phyloP scores from a whole-genome alignment of 176 grass and related monocot genomes.

The Oryza meyeriana region DNA sequence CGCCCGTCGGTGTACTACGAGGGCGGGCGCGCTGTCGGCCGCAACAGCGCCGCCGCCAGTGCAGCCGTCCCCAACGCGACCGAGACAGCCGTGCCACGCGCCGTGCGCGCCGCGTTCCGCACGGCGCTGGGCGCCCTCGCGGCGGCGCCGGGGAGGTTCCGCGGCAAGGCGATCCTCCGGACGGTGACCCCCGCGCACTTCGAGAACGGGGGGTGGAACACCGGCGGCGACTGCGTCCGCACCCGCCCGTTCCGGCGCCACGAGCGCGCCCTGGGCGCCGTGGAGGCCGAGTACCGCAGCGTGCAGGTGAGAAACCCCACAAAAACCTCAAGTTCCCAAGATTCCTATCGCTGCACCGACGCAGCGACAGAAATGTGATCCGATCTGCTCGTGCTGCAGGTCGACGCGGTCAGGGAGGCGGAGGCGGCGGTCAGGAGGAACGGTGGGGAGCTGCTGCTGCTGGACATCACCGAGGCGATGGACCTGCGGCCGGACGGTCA shows the following conservation, averaged over 20 bases:
- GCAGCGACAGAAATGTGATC: background rate
- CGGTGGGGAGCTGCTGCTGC: slow-evolving; percentile 30
- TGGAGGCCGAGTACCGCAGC: slow-evolving; percentile 46
- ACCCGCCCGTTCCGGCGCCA: slow-evolving; percentile 33
- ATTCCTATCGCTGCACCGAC: background rate
- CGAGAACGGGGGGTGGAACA: slow-evolving; percentile 69
- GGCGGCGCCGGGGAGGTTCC: background rate
- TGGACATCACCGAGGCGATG: slow-evolving; percentile 67
- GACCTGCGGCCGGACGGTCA: slow-evolving; percentile 75
- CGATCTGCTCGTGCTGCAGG: background rate
- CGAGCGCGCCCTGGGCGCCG: slow-evolving; percentile 34
- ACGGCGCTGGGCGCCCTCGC: slow-evolving; percentile 32
- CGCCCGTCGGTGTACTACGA: slow-evolving; percentile 46
- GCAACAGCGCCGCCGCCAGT: slow-evolving; percentile 21
- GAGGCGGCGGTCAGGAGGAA: slow-evolving; percentile 21
- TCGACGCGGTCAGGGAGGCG: slow-evolving; percentile 35
- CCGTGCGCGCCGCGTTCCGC: slow-evolving; percentile 42
- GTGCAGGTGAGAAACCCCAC: slow-evolving; percentile 17
- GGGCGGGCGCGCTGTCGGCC: slow-evolving; percentile 26
- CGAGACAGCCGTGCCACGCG: slow-evolving; percentile 38
- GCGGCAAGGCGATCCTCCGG: slow-evolving; percentile 43
- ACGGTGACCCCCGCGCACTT: slow-evolving; percentile 65
- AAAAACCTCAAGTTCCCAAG: background rate
- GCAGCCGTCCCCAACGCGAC: slow-evolving; percentile 11
- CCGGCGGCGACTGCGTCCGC: slow-evolving; percentile 58